These are phyloP conservation scores for Dipodascus geniculatus DNA, from an alignment of 805 yeast species.

Conservation along the genomic window DNA sequence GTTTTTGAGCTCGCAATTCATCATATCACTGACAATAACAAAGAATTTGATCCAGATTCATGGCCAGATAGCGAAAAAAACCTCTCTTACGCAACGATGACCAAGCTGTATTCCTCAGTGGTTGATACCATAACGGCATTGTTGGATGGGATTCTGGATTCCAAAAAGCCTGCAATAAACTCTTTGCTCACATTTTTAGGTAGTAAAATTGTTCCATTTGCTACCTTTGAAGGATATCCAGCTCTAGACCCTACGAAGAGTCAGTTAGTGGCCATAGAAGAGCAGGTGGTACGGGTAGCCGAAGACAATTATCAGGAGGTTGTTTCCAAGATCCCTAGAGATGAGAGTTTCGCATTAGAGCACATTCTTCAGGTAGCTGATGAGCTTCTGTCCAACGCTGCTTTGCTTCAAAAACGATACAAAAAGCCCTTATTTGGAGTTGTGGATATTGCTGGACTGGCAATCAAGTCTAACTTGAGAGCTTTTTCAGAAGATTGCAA, in stretches of 20 bases:
- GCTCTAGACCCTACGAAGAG: slow-evolving; percentile 31
- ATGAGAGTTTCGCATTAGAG: slow-evolving; percentile 37
- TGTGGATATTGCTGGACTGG: slow-evolving; percentile 35
- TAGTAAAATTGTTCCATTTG: slow-evolving; percentile 33
- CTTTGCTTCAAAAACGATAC: slow-evolving; percentile 45
- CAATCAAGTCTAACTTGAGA: slow-evolving; percentile 22
- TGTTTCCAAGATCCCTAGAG: slow-evolving; percentile 45
- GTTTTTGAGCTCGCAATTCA: slow-evolving; percentile 19
- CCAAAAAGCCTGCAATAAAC: slow-evolving; percentile 44
- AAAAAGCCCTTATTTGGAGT: slow-evolving; percentile 49
- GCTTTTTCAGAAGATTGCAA: slow-evolving; percentile 25
- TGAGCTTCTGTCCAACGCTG: slow-evolving; percentile 37
- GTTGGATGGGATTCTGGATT: slow-evolving; percentile 27
- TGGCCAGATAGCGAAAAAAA: slow-evolving; percentile 40
- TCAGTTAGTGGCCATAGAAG: slow-evolving; percentile 31
- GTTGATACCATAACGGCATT: slow-evolving; percentile 35
- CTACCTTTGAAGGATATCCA: slow-evolving; percentile 28
- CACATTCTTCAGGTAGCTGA: slow-evolving; percentile 51
- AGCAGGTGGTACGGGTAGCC: slow-evolving; percentile 29
- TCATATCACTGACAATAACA: slow-evolving; percentile 14
- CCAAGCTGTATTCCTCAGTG: slow-evolving; percentile 34
- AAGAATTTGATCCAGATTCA: slow-evolving; percentile 17
- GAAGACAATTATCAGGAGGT: slow-evolving; percentile 34
- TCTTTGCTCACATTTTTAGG: slow-evolving; percentile 38
- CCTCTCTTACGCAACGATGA: slow-evolving; percentile 38